Percentiles rank a stretch among this genome's conserved stretches.
Evolutionary conservation across 1,284 basidiomycete species (phyloP).

Genomic region (Cryptococcus wingfieldii): DNA sequence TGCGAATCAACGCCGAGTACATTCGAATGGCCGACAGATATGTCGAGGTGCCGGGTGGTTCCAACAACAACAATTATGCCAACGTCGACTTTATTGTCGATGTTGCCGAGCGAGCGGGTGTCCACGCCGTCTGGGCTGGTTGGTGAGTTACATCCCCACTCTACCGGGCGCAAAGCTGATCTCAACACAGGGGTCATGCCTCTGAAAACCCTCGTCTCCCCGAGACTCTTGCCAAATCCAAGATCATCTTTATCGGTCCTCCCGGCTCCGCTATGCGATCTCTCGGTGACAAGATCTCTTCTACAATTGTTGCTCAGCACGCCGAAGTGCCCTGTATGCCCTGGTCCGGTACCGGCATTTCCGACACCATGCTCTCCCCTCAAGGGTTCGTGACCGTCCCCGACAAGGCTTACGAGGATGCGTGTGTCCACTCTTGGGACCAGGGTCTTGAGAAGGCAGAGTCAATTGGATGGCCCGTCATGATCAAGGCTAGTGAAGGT

Average conservation of each 20-base stretch:
- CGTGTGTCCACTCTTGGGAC: slow-evolving; percentile 86
- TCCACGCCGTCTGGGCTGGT: slow-evolving; percentile 99
- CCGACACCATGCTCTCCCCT: slow-evolving; percentile 78
- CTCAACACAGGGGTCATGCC: slow-evolving; percentile 69
- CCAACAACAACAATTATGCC: slow-evolving; percentile 99
- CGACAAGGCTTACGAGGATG: slow-evolving; percentile 82
- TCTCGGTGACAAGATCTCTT: slow-evolving; percentile 98
- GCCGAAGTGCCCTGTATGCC: slow-evolving; percentile 98
- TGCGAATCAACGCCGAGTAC: slow-evolving; percentile 95
- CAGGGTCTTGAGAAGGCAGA: slow-evolving; percentile 81
- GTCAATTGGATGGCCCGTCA: slow-evolving; percentile 92
- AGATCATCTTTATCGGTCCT: slow-evolving; percentile 98
- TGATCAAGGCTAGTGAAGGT: slow-evolving; percentile 99
- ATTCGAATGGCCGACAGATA: slow-evolving; percentile 99
- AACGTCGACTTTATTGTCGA: slow-evolving; percentile 99
- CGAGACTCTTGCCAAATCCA: slow-evolving; percentile 85
- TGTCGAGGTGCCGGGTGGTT: slow-evolving; percentile 96
- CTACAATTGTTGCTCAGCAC: slow-evolving; percentile 96
- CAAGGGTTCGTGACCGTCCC: slow-evolving; percentile 91
- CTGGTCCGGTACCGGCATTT: slow-evolving; percentile 96
- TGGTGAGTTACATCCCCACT: slow-evolving; percentile 57
- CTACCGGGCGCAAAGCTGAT: not conserved
- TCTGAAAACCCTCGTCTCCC: slow-evolving; percentile 99
- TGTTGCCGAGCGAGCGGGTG: slow-evolving; percentile 92
- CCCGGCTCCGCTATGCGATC: slow-evolving; percentile 99